phyloP scores from a whole-genome alignment of 192 early-diverging fungal species.

The Phycomyces blakesleeanus region DNA sequence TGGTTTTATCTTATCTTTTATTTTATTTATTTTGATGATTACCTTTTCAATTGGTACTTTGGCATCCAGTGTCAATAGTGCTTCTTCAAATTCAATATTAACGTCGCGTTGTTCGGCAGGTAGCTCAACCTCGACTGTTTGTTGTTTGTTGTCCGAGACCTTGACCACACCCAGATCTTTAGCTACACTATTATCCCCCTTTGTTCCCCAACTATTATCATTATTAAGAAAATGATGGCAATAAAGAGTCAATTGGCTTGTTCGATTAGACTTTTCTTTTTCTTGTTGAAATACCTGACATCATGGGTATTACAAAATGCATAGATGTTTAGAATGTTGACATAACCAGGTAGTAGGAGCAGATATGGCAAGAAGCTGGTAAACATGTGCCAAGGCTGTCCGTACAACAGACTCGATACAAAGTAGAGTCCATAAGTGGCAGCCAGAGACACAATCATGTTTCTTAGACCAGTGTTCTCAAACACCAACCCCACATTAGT shows the following conservation, averaged over 20 bases:
- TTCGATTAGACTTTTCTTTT: not conserved
- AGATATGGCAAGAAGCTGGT: constrained; percentile 84
- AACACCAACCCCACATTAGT: constrained; percentile 42
- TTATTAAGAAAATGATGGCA: not conserved
- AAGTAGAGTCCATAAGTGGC: constrained; percentile 85
- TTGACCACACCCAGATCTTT: constrained; percentile 76
- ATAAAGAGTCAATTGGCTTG: not conserved
- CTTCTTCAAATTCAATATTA: constrained; percentile 75
- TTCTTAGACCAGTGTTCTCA: constrained; percentile 57
- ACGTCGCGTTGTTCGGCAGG: constrained; percentile 72
- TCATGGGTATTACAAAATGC: constrained; percentile 97
- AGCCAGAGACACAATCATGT: constrained; percentile 74
- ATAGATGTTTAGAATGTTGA: constrained; percentile 90
- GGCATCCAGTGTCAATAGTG: constrained; percentile 38
- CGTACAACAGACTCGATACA: constrained; percentile 66
- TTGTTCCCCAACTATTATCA: constrained; percentile 92
- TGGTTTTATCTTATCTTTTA: not conserved
- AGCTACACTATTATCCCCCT: constrained; percentile 72
- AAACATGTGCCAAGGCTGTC: constrained; percentile 91
- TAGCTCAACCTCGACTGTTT: constrained; percentile 66
- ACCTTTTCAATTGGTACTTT: constrained; percentile 6
- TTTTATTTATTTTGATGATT: not conserved
- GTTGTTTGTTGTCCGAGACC: constrained; percentile 54
- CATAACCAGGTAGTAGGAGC: constrained; percentile 65
- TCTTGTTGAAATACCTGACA: constrained; percentile 47